Conservation (phyloP, 1,284 basidiomycete genomes). For the Malassezia sp. region DNA sequence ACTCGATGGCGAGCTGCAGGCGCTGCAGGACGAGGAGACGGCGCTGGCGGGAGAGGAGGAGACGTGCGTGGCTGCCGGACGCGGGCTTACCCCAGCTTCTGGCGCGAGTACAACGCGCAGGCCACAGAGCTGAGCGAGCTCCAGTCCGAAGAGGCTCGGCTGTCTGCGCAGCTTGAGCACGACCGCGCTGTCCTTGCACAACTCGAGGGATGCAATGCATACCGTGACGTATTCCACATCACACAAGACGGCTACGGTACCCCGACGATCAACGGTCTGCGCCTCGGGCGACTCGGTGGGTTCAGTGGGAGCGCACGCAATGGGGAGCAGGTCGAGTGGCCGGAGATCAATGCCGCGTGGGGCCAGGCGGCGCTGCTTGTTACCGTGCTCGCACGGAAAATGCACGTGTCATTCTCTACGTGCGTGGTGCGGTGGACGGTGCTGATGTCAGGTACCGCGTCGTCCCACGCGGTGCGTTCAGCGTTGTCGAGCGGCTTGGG, state of each 20-base stretch:
- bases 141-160: constrained; percentile 59
- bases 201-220: constrained; percentile 86
- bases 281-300: constrained; percentile 68
- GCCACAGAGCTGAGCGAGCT: constrained; percentile 56
- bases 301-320: too few species aligned
- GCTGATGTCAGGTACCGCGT: too few species aligned
- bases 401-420: constrained; percentile 16
- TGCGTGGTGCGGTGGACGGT: constrained; percentile 1
- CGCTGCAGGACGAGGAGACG: constrained; percentile 62
- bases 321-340: constrained; percentile 66
- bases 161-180: constrained; percentile 52
- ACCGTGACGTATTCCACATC: constrained; percentile 96
- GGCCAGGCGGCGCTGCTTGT: constrained; percentile 85
- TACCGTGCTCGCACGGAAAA: constrained; percentile 57
- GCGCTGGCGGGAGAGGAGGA: constrained; percentile 66
- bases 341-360: constrained; percentile 98
- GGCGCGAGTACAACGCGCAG: constrained; percentile 65
- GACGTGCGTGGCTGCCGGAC: too few species aligned
- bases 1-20: constrained; percentile 62
- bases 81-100: too few species aligned
- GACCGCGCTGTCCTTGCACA: constrained; percentile 58
- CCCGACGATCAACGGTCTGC: constrained; percentile 89
- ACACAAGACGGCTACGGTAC: constrained; percentile 70
- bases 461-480: constrained; percentile 32
- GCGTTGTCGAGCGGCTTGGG: constrained; percentile 16